Evolutionary conservation across 768 basidiomycete genomes (phyloP).

Genomic region (Daedalea quercina): DNA sequence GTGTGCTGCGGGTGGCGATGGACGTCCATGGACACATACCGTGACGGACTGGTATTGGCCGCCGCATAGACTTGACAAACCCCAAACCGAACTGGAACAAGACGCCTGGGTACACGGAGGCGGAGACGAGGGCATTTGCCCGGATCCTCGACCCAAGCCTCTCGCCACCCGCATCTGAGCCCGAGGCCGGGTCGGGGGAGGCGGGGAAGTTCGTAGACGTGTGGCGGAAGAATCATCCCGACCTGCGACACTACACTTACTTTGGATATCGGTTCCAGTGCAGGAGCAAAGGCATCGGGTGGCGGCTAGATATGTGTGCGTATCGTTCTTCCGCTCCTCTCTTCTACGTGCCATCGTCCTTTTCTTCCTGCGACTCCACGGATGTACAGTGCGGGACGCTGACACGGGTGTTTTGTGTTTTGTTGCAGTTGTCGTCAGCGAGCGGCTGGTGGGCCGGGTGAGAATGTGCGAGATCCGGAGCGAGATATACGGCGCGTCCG

Average conservation of each 20-base stretch:
- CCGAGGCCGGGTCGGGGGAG: constrained; percentile 23
- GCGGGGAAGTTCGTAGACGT: constrained; percentile 56
- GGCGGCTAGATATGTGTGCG: constrained; percentile 84
- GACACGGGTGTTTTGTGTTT: neutral
- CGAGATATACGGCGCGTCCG: constrained; percentile 84
- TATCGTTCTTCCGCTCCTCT: neutral
- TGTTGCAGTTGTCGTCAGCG: constrained; percentile 62
- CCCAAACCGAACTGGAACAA: constrained; percentile 82
- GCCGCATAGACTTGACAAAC: constrained; percentile 53
- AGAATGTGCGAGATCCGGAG: constrained; percentile 82
- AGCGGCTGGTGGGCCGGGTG: constrained; percentile 55
- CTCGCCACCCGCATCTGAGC: constrained; percentile 1
- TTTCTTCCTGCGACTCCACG: neutral
- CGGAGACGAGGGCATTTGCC: constrained; percentile 70
- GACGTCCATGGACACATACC: neutral
- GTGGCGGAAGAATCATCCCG: constrained; percentile 70
- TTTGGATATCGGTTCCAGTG: constrained; percentile 82
- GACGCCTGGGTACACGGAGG: constrained; percentile 77
- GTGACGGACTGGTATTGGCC: neutral
- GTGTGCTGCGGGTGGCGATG: neutral
- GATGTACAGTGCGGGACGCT: neutral
- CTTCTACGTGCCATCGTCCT: neutral
- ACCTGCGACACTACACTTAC: constrained; percentile 73
- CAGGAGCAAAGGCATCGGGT: constrained; percentile 73
- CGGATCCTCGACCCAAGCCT: constrained; percentile 54